Conservation (phyloP, 805 yeast species). For the Wickerhamiella vanderwaltii region DNA sequence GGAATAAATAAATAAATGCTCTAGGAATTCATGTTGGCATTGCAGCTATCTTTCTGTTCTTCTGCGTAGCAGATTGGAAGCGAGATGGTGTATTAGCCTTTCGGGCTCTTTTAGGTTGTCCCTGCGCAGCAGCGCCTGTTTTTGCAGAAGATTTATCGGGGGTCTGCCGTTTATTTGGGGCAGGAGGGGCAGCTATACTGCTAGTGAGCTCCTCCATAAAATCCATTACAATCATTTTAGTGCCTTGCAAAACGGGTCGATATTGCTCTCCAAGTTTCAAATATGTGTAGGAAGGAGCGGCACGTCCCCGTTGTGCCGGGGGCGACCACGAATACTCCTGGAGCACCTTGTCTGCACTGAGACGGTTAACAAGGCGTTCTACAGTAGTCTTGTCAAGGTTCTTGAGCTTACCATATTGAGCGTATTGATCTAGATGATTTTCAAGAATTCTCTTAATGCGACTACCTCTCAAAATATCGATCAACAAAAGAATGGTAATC, state of each 20-base stretch:
- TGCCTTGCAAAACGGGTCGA: background rate
- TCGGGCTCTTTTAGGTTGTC: no score
- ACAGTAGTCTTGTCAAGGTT: constrained; percentile 51
- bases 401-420: constrained; percentile 63
- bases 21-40: no score
- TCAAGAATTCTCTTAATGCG: constrained; percentile 46
- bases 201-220: constrained; percentile 1
- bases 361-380: constrained; percentile 71
- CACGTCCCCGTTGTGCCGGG: background rate
- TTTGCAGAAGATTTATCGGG: no score
- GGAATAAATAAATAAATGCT: no score
- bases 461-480: constrained; percentile 72
- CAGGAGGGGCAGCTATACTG: no score
- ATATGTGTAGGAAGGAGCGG: background rate
- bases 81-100: no score
- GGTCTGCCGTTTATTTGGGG: no score
- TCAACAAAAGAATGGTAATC: constrained; percentile 69
- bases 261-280: background rate
- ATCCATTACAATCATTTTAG: background rate
- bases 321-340: constrained; percentile 33
- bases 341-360: constrained; percentile 53
- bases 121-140: no score
- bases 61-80: no score
- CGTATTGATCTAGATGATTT: constrained; percentile 47
- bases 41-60: no score